Base-by-base conservation (phyloP, 2,329 filamentous ascomycete genomes). In the Penicillium sp. region DNA sequence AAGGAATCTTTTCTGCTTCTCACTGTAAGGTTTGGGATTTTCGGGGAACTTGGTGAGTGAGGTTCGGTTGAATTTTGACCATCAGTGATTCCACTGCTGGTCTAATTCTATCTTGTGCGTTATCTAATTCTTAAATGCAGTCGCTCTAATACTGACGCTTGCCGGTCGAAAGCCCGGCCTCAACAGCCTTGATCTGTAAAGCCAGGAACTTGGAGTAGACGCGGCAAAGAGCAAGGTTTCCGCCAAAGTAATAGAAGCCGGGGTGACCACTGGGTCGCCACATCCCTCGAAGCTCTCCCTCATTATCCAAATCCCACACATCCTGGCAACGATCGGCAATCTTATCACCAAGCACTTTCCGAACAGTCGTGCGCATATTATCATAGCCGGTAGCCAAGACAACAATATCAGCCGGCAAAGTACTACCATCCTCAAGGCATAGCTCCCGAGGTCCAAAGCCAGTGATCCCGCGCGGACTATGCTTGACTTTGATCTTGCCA, bases 211-310 rank as follows among this genome's bases (percentile, higher is more conserved):
- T 81, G 0, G 86, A 88, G 62, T 80, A 88, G 44, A 84, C 85
- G 16, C 86, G 77, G 57, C 84, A 87, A 51, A 88, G 70, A 0
- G 85, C 85, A 37, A 89, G 66, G 60, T 88, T 89, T 1, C 87
- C 87, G 0, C 85, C 86, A 61, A 87, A 85, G 61, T 85, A 85
- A 86, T 86, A 89, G 58, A 89, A 85, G 0, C 85, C 85, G 0
- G 84, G 83, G 54, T 88, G 85, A 0, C 86, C 86, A 23, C 80
- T 87, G 19, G 76, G 76, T 57, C 82, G 81, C 85, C 85, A 89
- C 64, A 66, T 65, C 58, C 69, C 60, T 84, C 83, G 37, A 72
- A 84, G 75, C 73, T 89, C 80, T 2, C 79, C 79, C 55, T 82
- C 80, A 33, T 75, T 69, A 61, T 88, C 84, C 56, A 87, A 78